These are phyloP conservation scores for Calonectria ilicicola DNA, from an alignment of 2,329 filamentous ascomycete species.

Conservation along the genomic window DNA sequence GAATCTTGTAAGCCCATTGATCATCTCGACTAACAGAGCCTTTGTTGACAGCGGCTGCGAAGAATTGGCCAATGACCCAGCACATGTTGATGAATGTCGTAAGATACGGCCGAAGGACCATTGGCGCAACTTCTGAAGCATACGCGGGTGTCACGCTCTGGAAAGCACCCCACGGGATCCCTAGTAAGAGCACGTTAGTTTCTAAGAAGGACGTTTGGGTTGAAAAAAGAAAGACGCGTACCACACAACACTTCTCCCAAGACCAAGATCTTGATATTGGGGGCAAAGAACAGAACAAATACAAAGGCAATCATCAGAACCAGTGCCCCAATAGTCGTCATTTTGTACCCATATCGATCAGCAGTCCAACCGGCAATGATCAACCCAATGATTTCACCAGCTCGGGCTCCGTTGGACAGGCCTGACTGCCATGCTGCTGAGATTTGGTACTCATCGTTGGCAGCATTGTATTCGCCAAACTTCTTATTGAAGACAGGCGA, in stretches of 20 bases:
- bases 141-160: constrained; percentile 65
- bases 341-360: constrained; percentile 63
- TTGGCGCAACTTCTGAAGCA: constrained; percentile 64
- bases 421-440: constrained; percentile 69
- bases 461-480: constrained; percentile 54
- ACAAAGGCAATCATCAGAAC: constrained; percentile 61
- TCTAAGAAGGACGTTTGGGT: background rate
- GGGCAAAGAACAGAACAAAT: constrained; percentile 66
- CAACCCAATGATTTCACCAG: constrained; percentile 67
- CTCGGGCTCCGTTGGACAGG: constrained; percentile 64
- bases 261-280: constrained; percentile 58
- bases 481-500: constrained; percentile 58
- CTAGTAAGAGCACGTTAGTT: constrained; percentile 41
- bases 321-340: constrained; percentile 61
- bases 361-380: constrained; percentile 64
- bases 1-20: constrained; percentile 63
- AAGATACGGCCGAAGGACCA: constrained; percentile 62
- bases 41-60: constrained; percentile 60
- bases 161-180: constrained; percentile 66
- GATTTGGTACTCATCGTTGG: constrained; percentile 57
- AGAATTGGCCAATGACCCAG: constrained; percentile 68
- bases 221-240: constrained; percentile 24
- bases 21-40: constrained; percentile 53
- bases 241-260: constrained; percentile 60
- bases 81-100: constrained; percentile 69